A percentile compares a stretch with the other conserved stretches of the same genome.
These are phyloP conservation scores for Dioscorea dumetorum DNA, from an alignment of 106 monocot species.

Conservation along the genomic window DNA sequence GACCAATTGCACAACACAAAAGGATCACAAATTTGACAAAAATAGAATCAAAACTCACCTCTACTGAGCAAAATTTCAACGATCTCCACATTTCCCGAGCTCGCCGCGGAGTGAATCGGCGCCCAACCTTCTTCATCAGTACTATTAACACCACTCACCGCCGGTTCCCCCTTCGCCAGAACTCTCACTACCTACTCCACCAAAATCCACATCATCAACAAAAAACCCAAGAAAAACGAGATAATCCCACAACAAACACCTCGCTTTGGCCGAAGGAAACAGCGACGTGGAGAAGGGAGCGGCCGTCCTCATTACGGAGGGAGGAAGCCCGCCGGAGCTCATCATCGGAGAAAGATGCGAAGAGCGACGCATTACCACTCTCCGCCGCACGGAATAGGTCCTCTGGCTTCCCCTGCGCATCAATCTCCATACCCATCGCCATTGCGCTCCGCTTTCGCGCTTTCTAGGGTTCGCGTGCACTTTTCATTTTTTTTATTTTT, in stretches of 20 bases:
- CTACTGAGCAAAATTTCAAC: conserved; percentile 57
- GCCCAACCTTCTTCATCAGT: conserved; percentile 95
- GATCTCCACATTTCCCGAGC: conserved; percentile 56
- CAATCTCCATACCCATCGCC: conserved; percentile 57
- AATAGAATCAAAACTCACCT: conserved; percentile 31
- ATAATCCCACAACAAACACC: conserved; percentile 15
- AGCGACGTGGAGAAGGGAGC: conserved; percentile 94
- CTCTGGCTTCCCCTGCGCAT: conserved; percentile 33
- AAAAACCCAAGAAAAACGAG: neutral
- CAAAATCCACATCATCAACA: neutral
- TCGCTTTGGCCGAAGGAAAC: conserved; percentile 49
- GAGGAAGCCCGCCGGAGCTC: conserved; percentile 27
- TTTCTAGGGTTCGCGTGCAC: neutral
- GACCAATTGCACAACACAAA: neutral
- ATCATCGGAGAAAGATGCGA: conserved; percentile 35
- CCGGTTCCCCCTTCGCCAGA: conserved; percentile 34
- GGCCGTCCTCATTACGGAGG: conserved; percentile 71
- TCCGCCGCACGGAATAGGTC: conserved; percentile 80
- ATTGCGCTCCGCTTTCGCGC: conserved; percentile 5
- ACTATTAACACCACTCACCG: conserved; percentile 43
- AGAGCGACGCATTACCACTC: conserved; percentile 40
- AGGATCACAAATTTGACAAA: neutral
- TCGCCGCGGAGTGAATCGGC: conserved; percentile 78
- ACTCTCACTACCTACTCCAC: conserved; percentile 58
- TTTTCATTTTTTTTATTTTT: no score